Percentiles rank a stretch among this genome's conserved stretches.
Conservation (phyloP, 2,329 filamentous ascomycete species). For the Mycocentrospora acerina region DNA sequence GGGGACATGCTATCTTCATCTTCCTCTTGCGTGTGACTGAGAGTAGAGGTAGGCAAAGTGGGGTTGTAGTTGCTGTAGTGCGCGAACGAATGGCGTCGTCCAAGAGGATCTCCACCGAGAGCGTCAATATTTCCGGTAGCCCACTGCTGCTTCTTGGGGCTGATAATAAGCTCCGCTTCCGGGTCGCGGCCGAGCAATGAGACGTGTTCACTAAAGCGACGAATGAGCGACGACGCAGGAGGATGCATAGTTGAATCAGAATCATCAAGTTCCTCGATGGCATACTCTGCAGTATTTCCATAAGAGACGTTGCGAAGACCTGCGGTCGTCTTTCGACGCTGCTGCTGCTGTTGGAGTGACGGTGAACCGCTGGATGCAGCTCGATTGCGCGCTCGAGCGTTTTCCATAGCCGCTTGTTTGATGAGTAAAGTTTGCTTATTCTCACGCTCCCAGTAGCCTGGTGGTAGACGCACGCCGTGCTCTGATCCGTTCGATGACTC, state of each 20-base stretch:
- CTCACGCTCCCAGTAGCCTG: conserved; percentile 36
- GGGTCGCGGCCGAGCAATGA: conserved; percentile 21
- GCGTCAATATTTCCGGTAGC: conserved; percentile 26
- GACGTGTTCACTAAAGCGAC: conserved; percentile 42
- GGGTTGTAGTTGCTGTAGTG: conserved; percentile 34
- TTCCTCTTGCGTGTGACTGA: conserved; percentile 36
- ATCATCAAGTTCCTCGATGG: conserved; percentile 72
- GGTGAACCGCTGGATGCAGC: conserved; percentile 33
- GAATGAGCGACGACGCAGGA: conserved; percentile 25
- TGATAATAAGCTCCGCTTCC: conserved; percentile 25
- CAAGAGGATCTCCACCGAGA: conserved; percentile 52
- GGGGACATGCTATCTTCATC: conserved; percentile 30
- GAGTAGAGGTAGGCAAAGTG: conserved; percentile 23
- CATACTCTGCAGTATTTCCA: conserved; percentile 62
- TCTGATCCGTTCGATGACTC: conserved; percentile 60
- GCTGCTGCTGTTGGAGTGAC: conserved; percentile 18
- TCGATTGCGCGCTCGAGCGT: conserved; percentile 36
- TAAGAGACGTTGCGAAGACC: conserved; percentile 62
- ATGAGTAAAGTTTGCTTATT: conserved; percentile 33
- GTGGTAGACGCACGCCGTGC: conserved; percentile 48
- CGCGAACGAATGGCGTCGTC: conserved; percentile 77
- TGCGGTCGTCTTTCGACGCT: conserved; percentile 41
- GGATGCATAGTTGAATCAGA: conserved; percentile 56
- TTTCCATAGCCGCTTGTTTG: conserved; percentile 41
- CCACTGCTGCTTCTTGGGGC: conserved; percentile 31